These are phyloP conservation scores for Aaosphaeria arxii DNA, from an alignment of 2,329 filamentous ascomycete species.

Conservation along the genomic window DNA sequence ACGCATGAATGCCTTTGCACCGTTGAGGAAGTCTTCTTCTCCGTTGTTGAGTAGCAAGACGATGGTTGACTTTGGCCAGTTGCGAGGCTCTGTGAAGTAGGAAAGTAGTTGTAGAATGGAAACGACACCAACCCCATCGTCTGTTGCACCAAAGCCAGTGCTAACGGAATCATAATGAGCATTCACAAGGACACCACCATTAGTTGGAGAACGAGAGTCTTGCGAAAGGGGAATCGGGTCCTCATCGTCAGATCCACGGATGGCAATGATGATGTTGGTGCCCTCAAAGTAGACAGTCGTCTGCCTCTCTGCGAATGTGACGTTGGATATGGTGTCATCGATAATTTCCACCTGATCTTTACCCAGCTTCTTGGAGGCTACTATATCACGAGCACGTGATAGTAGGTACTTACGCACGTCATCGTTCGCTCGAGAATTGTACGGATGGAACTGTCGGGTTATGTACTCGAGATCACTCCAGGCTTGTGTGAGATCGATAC, in stretches of 20 bases:
- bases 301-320: slow-evolving; percentile 61
- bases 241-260: slow-evolving; percentile 72
- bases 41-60: slow-evolving; percentile 90
- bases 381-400: slow-evolving; percentile 65
- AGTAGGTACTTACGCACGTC: slow-evolving; percentile 75
- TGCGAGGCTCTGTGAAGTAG: slow-evolving; percentile 70
- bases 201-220: slow-evolving; percentile 45
- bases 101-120: slow-evolving; percentile 80
- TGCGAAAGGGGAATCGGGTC: slow-evolving; percentile 68
- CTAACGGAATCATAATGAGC: slow-evolving; percentile 94
- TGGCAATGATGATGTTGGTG: slow-evolving; percentile 87
- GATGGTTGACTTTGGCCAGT: slow-evolving; percentile 75
- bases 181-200: slow-evolving; percentile 84
- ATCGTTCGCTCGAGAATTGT: slow-evolving; percentile 83
- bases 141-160: slow-evolving; percentile 88
- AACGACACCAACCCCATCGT: slow-evolving; percentile 89
- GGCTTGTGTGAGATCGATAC: slow-evolving; percentile 78
- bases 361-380: slow-evolving; percentile 54
- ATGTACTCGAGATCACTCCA: slow-evolving; percentile 80
- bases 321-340: slow-evolving; percentile 75
- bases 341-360: slow-evolving; percentile 61
- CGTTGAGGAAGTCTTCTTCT: slow-evolving; percentile 89
- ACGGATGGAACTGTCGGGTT: slow-evolving; percentile 77
- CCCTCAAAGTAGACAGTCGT: slow-evolving; percentile 80
- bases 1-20: slow-evolving; percentile 78